Base-by-base conservation (phyloP, 1,284 basidiomycete species). In the Ceratobasidium sp. region DNA sequence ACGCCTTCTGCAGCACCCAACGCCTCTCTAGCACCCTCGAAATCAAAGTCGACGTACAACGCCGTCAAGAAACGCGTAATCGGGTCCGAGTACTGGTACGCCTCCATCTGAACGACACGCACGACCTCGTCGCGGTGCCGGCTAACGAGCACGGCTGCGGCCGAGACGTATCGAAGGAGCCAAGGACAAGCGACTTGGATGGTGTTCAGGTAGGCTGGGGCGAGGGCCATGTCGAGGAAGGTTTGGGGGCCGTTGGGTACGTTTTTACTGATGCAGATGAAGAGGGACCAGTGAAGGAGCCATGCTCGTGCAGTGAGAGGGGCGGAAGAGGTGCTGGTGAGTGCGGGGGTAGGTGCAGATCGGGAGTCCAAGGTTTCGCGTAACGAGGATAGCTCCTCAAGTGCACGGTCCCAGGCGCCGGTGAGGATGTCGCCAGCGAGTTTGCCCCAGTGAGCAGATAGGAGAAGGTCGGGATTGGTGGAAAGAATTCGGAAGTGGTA, bases 401-500 rank as follows among this genome's bases (percentile, higher is more conserved):
- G 88, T 0, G 97, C 97, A 34, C 92, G 90, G 79, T 98, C 96
- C 95, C 96, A 99, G 81, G 94, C 92, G 75, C 97, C 98, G 4
- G 92, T 92, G 67, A 99, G 91, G 82, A 98, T 98, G 84, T 99
- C 96, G 64, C 94, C 96, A 43, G 97, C 95, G 79, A 99, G 93
- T 86, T 99, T 98, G 52, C 97, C 97, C 98, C 97, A 99, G 85
- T 97, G 94, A 5, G 96, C 95, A 11, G 97, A 99, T 67, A 95
- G 92, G 85, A 94, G 96, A 81, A 97, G 92, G 76, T 96, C 93
- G 78, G 89, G 88, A 84, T 98, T 95, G 77, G 96, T 97, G 64
- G 97, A 98, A 78, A 99, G 92, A 64, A 99, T 93, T 78, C 97
- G 95, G 89, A 98, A 99, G 84, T 99, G 97, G 88, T 99, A 97